A percentile compares a stretch with the other conserved stretches of the same genome.
These are phyloP conservation scores for Blakeslea trispora DNA, from an alignment of 371 early-diverging fungal genomes.

Conservation along the genomic window DNA sequence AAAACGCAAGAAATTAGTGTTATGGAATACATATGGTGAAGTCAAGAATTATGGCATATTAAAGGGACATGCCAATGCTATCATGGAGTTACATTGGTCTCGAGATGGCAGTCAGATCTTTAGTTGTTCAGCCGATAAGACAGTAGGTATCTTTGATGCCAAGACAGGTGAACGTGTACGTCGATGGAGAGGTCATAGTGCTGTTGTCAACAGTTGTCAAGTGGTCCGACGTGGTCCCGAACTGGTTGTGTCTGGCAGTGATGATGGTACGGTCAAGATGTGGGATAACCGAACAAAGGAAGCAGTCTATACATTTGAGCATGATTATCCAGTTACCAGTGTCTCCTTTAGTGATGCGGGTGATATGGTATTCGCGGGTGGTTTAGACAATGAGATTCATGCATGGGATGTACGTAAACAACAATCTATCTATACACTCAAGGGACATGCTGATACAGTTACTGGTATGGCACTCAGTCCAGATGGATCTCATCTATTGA, in stretches of 20 bases:
- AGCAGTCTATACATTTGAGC: slow-evolving; percentile 70
- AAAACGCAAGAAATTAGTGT: too few species aligned
- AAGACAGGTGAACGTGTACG: slow-evolving; percentile 73
- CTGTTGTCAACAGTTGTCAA: slow-evolving; percentile 75
- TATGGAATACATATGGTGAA: slow-evolving; percentile 94
- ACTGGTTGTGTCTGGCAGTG: slow-evolving; percentile 73
- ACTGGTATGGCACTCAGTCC: slow-evolving; percentile 86
- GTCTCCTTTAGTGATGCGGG: slow-evolving; percentile 80
- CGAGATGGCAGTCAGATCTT: slow-evolving; percentile 73
- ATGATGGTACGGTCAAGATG: slow-evolving; percentile 74
- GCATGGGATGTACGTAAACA: slow-evolving; percentile 90
- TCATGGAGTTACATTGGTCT: slow-evolving; percentile 92
- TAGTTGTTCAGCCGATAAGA: slow-evolving; percentile 75
- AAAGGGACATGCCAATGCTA: slow-evolving; percentile 83
- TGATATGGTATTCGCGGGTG: slow-evolving; percentile 81
- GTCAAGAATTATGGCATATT: slow-evolving; percentile 85
- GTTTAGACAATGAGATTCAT: slow-evolving; percentile 88
- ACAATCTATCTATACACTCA: slow-evolving; percentile 62
- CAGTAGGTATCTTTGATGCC: slow-evolving; percentile 81
- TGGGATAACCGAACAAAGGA: slow-evolving; percentile 82
- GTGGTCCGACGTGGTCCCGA: slow-evolving; percentile 67
- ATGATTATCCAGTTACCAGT: slow-evolving; percentile 80
- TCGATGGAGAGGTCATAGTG: slow-evolving; percentile 74
- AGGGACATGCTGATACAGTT: slow-evolving; percentile 89
- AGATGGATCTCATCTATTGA: slow-evolving; percentile 79